A percentile compares a stretch with the other conserved stretches of the same genome.
Evolutionary conservation across 139 green algal genomes (phyloP).

Genomic region (Klebsormidium nitens): DNA sequence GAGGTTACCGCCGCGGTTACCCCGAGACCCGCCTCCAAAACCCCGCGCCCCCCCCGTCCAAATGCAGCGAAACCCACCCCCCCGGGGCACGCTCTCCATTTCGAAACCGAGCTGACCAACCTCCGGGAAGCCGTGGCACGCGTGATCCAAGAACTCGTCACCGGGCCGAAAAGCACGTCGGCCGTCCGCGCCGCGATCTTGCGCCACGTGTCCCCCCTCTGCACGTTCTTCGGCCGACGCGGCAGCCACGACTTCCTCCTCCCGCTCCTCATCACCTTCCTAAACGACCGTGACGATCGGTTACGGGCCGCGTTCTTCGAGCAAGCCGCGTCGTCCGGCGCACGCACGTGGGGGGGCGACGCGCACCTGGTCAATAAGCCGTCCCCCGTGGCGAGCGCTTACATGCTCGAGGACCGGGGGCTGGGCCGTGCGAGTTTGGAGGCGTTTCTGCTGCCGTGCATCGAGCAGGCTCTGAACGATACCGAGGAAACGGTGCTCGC

Average conservation of each 20-base stretch:
- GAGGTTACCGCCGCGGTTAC: no score
- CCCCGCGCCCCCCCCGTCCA: no score
- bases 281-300: conserved; percentile 80
- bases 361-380: conserved; percentile 23
- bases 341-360: conserved; percentile 37
- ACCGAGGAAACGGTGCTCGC: conserved; percentile 56
- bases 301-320: conserved; percentile 68
- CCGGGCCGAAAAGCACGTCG: conserved; percentile 49
- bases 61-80: no score
- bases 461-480: conserved; percentile 70
- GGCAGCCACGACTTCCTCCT: conserved; percentile 76
- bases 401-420: not conserved
- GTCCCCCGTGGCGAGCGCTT: not conserved
- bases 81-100: no score
- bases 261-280: conserved; percentile 87
- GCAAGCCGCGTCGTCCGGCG: conserved; percentile 32
- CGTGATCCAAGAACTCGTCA: conserved; percentile 64
- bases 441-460: conserved; percentile 84
- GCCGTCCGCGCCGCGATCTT: conserved; percentile 45
- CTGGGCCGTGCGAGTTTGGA: conserved; percentile 50
- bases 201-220: conserved; percentile 39
- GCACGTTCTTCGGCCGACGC: conserved; percentile 48
- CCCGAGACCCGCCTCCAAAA: no score
- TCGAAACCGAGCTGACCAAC: conserved; percentile 55
- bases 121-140: conserved; percentile 58